Conservation (phyloP, 2,329 filamentous ascomycete genomes). For the Alternaria sp. region DNA sequence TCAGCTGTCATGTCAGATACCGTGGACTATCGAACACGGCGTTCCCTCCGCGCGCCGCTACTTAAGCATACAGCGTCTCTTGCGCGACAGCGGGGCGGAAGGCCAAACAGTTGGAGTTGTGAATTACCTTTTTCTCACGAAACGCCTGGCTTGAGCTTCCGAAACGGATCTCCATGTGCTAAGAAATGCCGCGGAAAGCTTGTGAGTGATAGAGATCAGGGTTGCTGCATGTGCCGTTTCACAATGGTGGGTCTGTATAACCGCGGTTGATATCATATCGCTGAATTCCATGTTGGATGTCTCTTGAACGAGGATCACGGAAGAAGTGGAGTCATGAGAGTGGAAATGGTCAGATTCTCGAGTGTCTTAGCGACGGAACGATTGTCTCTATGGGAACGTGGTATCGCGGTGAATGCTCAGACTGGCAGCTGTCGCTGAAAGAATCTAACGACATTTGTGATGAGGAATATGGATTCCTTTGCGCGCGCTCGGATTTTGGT, state of each 20-base stretch:
- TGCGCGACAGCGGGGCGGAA: neutral
- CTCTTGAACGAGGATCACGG: neutral
- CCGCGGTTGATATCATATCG: neutral
- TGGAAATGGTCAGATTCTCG: neutral
- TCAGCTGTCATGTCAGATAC: neutral
- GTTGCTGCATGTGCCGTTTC: neutral
- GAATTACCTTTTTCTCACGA: neutral
- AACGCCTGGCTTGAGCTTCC: neutral
- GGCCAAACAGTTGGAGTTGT: neutral
- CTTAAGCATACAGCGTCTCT: neutral
- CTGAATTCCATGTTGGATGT: neutral
- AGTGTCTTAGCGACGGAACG: neutral
- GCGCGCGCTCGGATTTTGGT: neutral
- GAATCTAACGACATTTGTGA: neutral
- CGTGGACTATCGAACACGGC: neutral
- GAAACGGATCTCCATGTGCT: neutral
- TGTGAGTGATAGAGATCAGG: neutral
- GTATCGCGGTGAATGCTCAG: neutral
- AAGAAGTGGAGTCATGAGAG: neutral
- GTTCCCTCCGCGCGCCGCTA: neutral
- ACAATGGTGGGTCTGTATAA: neutral
- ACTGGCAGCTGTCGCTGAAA: neutral
- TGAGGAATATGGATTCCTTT: neutral
- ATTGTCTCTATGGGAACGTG: neutral
- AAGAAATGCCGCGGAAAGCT: conserved; percentile 4